Evolutionary conservation across 2,329 filamentous ascomycete species (phyloP), one percentile per base, ranked within the genome.

Genomic region (Fusarium incarnatum): DNA sequence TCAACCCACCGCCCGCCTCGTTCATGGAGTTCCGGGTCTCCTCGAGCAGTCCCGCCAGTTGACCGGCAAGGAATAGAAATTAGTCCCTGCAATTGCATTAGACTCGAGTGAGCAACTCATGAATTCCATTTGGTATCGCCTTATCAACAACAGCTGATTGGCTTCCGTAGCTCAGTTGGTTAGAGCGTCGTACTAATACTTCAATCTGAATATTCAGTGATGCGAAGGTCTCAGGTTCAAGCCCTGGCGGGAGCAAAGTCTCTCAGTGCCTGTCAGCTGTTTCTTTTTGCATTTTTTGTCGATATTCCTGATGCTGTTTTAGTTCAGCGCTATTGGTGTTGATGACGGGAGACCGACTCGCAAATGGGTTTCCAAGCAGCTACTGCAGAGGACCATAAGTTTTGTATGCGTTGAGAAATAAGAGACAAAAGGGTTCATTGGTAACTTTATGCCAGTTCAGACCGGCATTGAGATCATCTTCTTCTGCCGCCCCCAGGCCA

Each of bases 81-180:
- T 13, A 37, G 18, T 7, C 44, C 25, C 44, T 49, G 9, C 46
- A 30, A 32, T 18, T 49, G 11, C 11, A 16, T 27, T 22, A 18
- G 20, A 6, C 12, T 18, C 15, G 2, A n/a, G 7, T n/a, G 12
- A 45, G 8, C 25, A 32, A 40, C 1, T 37, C 25, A 55, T 54
- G 13, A 4, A 8, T 8, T 52, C 4, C 11, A 23, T 52, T 42
- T 42, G 28, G 9, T 12, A 3, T 0, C 4, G 0, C 0, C 1
- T 2, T 12, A 15, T 13, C 41, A 71, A 52, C 40, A 50, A 59
- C 60, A 73, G 61, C 32, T 71, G 61, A 63, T 66, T 56, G 64
- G 73, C 73, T 75, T 74, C 73, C 73, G 60, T 75, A 75, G 73
- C 73, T 75, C 73, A 75, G 73, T 75, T 75, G 73, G 73, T 74